A percentile compares a stretch with the other conserved stretches of the same genome.
Conservation (phyloP, 176 grass and related monocot genomes). For the Oryza longistaminata region DNA sequence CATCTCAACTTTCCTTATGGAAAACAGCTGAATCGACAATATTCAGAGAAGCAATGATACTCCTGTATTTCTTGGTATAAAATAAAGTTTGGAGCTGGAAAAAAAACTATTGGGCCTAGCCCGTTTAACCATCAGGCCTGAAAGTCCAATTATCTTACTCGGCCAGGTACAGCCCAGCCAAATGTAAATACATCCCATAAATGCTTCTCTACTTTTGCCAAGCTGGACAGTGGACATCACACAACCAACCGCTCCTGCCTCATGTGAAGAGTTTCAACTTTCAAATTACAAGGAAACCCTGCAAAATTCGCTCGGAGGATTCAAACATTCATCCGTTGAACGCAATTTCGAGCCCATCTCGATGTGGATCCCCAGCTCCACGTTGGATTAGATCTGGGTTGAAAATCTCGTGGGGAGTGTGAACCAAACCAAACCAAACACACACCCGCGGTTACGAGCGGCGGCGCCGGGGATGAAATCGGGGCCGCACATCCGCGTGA, state of each 20-base stretch:
- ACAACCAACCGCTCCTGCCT: background rate
- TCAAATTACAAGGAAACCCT: background rate
- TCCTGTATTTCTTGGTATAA: background rate
- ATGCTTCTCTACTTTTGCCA: background rate
- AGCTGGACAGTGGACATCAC: background rate
- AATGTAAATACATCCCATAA: background rate
- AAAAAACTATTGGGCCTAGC: background rate
- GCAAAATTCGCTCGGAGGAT: background rate
- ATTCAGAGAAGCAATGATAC: too few relatives aligned
- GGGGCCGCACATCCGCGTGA: background rate
- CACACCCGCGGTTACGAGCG: too few relatives aligned
- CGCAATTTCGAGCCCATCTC: background rate
- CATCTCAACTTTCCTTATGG: too few relatives aligned
- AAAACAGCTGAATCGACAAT: too few relatives aligned
- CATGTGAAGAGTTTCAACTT: background rate
- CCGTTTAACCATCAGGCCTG: background rate
- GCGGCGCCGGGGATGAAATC: background rate
- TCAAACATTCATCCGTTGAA: background rate
- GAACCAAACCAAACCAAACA: background rate
- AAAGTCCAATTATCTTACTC: background rate
- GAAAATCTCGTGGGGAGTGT: background rate
- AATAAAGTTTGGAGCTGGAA: background rate
- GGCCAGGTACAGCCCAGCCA: background rate
- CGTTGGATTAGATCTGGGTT: too few relatives aligned
- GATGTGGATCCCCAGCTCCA: background rate